Percentiles rank a stretch among this genome's conserved stretches.
Conservation (phyloP, 176 grass and related monocot species). For the Ananas comosus region DNA sequence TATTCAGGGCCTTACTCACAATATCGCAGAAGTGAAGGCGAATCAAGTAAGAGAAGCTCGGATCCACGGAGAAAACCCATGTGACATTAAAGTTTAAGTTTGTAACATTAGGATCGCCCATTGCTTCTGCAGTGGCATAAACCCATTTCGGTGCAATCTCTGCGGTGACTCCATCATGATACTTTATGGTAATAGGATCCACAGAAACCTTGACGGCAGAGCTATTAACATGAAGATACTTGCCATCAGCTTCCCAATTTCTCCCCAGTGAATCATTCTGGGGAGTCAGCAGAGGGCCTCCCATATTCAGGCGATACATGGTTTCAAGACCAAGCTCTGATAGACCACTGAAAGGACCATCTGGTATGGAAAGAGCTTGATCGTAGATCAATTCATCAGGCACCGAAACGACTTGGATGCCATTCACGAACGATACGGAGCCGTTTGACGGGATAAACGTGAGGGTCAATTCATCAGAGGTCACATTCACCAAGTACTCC, state of each 20-base stretch:
- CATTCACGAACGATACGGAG: slow-evolving; percentile 59
- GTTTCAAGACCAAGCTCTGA: slow-evolving; percentile 46
- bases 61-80: slow-evolving; percentile 66
- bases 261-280: slow-evolving; percentile 77
- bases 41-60: slow-evolving; percentile 46
- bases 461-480: slow-evolving; percentile 46
- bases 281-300: slow-evolving; percentile 45
- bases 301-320: slow-evolving; percentile 63
- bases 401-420: slow-evolving; percentile 69
- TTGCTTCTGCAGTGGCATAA: slow-evolving; percentile 56
- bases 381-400: slow-evolving; percentile 63
- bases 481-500: slow-evolving; percentile 69
- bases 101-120: slow-evolving; percentile 34
- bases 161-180: slow-evolving; percentile 25
- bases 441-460: slow-evolving; percentile 64
- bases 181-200: slow-evolving; percentile 37
- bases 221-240: slow-evolving; percentile 36
- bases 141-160: slow-evolving; percentile 60
- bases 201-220: slow-evolving; percentile 29
- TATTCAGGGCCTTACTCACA: slow-evolving; percentile 48
- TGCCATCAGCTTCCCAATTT: slow-evolving; percentile 49
- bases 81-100: slow-evolving; percentile 59
- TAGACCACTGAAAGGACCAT: slow-evolving; percentile 52
- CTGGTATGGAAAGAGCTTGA: slow-evolving; percentile 36
- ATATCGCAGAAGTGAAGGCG: slow-evolving; percentile 97